Base-by-base conservation (phyloP, 768 basidiomycete species). In the Rhizopogon roseolus region DNA sequence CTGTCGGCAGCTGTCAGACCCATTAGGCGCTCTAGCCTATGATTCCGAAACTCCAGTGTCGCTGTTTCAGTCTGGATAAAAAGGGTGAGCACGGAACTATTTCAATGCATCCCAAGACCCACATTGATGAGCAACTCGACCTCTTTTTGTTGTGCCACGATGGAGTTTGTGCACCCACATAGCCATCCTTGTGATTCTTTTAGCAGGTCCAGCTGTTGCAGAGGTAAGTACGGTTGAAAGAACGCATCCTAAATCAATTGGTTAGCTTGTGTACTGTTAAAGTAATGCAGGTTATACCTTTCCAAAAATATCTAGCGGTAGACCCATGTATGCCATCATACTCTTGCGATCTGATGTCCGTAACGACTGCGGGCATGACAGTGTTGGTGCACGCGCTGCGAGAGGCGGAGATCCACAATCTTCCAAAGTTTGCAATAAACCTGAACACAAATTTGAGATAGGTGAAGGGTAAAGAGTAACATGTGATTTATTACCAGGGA, bases 211-310 rank as follows among this genome's bases (percentile, higher is more conserved):
- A 97, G 75, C 70, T 99, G 95, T 68, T 99, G 97, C 2, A 99
- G 70, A 0, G 97, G 96, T 11, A 98, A 74, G 66, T 98, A 99
- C 2, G 97, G 97, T 67, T 99, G 97, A 73, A 99, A 99, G 73
- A 98, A 95, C 4, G 93, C 81, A 60, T 93, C 90, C 86, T 93
- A 59, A 42, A 59, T 49, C 34, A 2, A 25, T 50, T 50, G 38
- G 52, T 37, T 53, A 58, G 17, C n/a, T 50, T 19, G 39, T 17
- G 29, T 19, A 50, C 41, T 27, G 13, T 11, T 22, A 29, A 29
- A 4, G 8, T 19, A 49, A 41, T 3, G 42, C 28, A 17, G 39
- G 11, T 36, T 48, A 14, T 55, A 92, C 93, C 77, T 88, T 88
- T 53, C 94, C 94, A 51, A 96, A 97, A n/a, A 95, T 69, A 65